phyloP scores from a whole-genome alignment of 2,329 filamentous ascomycete species.

The Xylaria polymorpha region DNA sequence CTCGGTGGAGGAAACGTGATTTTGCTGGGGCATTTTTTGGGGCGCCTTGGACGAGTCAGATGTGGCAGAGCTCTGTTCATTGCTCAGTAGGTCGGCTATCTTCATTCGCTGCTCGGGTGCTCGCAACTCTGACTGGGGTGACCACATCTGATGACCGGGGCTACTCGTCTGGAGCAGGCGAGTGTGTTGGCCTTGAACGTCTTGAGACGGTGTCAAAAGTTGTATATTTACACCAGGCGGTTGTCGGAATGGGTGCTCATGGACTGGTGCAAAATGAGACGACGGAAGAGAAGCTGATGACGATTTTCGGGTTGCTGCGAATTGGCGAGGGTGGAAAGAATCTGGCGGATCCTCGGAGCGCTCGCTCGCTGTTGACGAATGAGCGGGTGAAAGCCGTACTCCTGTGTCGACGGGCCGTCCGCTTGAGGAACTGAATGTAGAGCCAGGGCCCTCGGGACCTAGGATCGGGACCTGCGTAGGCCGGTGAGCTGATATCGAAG shows the following conservation, averaged over 20 bases:
- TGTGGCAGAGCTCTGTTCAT: constrained; percentile 41
- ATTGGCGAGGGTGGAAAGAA: constrained; percentile 38
- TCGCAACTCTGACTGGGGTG: constrained; percentile 43
- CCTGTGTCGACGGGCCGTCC: constrained; percentile 39
- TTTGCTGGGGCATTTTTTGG: constrained; percentile 42
- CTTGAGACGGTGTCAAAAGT: constrained; percentile 37
- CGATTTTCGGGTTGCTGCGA: constrained; percentile 37
- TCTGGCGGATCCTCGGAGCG: constrained; percentile 42
- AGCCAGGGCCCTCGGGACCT: constrained; percentile 34
- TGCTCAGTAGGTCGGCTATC: constrained; percentile 49
- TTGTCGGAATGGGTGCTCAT: constrained; percentile 35
- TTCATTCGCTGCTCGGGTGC: constrained; percentile 48
- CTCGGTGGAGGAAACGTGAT: constrained; percentile 31
- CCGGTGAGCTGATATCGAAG: constrained; percentile 40
- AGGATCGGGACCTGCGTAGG: constrained; percentile 38
- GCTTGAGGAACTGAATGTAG: constrained; percentile 35
- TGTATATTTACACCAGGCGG: constrained; percentile 38
- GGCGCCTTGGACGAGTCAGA: constrained; percentile 42
- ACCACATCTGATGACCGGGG: constrained; percentile 40
- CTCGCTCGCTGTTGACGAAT: constrained; percentile 40
- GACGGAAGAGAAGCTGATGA: constrained; percentile 38
- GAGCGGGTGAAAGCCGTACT: constrained; percentile 39
- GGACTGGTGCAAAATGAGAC: constrained; percentile 35
- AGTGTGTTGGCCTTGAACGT: constrained; percentile 38
- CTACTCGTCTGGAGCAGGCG: constrained; percentile 38